phyloP scores from a whole-genome alignment of 768 basidiomycete species.

The Mycena galopus region DNA sequence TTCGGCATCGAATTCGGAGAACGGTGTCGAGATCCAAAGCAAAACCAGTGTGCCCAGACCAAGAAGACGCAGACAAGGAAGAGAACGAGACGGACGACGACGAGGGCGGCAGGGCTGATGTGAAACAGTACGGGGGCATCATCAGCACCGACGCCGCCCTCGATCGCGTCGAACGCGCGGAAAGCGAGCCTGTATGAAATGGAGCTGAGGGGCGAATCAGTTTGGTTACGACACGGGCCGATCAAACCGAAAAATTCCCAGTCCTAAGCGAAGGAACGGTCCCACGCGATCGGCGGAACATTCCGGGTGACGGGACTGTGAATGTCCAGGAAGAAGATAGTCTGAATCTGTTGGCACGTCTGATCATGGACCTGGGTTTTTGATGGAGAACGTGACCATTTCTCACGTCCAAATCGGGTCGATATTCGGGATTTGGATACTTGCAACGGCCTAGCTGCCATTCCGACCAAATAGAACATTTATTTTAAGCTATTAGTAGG shows the following conservation, averaged over 20 bases:
- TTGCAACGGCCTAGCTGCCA: too few relatives aligned
- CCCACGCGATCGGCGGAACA: constrained; percentile 16
- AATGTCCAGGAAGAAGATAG: neutral
- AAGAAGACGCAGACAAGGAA: neutral
- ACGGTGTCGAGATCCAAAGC: too few relatives aligned
- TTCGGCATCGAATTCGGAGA: neutral
- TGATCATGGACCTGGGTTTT: too few relatives aligned
- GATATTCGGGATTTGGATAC: too few relatives aligned
- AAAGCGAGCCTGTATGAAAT: constrained; percentile 1
- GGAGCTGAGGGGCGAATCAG: constrained; percentile 19
- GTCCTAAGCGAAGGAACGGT: neutral
- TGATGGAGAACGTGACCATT: too few relatives aligned
- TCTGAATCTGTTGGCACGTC: too few relatives aligned
- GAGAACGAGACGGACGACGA: neutral
- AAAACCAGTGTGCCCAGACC: too few relatives aligned
- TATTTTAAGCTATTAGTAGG: too few relatives aligned
- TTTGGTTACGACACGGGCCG: neutral
- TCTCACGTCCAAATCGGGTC: too few relatives aligned
- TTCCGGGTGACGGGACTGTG: constrained; percentile 10
- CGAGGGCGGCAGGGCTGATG: neutral
- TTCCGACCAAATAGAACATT: too few relatives aligned
- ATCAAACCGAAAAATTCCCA: constrained; percentile 1
- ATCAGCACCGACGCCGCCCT: neutral
- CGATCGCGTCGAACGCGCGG: neutral
- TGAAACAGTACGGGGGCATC: neutral